Base-by-base conservation (phyloP, 805 yeast genomes). In the Starmerella gropengiesseri region DNA sequence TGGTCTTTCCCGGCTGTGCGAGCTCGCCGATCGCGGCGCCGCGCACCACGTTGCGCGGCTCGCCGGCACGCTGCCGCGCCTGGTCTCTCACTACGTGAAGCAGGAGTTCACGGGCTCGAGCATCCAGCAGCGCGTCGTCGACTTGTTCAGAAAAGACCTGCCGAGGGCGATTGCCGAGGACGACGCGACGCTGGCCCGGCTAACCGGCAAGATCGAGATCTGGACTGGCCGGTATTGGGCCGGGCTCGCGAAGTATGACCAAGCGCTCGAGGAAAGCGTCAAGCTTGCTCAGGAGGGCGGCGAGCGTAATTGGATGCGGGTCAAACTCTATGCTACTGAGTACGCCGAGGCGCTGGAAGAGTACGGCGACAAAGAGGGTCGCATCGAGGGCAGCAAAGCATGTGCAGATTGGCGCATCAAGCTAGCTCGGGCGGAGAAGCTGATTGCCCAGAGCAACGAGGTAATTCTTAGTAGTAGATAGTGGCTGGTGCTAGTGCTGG, bases 341-440 rank as follows among this genome's bases (percentile, higher is more conserved):
- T 40, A 37, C 28, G 14, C 22, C 2, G 46, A 36, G 11, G 44
- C 45, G 8, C 39, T 46, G 8, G 43, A 21, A 17, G 16, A 22
- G 6, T 69, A 83, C 25, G 97, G 97, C n/a, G 91, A 81, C 45
- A 60, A 75, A 37, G 60, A 55, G 19, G 68, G 68, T 14, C 56
- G 61, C 72, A 78, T 55, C 19, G 86, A 84, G 93, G 79, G 17
- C 84, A 81, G 58, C 37, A 51, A 79, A n/a, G 93, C 87, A 8
- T 86, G 95, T 60, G 76, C 78, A 56, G 94, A 86, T 57, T 87
- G 96, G 96, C 81, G 75, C 56, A 82, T 79, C 63, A 85, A 85
- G 21, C 23, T 19, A 9, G 7, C 3, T 3, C 31, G 11, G 1
- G 22, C 43, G 3, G 29, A 27, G 16, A 22, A 17, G 21, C 37